Conservation (phyloP, 2,329 filamentous ascomycete genomes). For the Helminthosporium solani region DNA sequence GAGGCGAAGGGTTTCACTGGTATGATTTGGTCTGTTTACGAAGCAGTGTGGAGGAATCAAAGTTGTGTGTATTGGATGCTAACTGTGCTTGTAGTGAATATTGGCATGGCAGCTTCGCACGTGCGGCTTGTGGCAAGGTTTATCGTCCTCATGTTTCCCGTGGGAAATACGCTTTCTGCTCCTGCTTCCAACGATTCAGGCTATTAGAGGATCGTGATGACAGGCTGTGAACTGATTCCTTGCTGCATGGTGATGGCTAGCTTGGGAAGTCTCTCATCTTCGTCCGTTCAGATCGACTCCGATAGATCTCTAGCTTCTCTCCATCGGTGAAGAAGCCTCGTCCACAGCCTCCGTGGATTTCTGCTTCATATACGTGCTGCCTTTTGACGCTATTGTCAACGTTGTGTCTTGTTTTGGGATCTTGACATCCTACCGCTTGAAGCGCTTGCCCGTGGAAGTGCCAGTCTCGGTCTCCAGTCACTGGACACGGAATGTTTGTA, state of each 20-base stretch:
- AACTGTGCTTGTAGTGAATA: constrained; percentile 35
- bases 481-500: constrained; percentile 4
- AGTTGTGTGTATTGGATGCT: constrained; percentile 44
- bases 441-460: not conserved
- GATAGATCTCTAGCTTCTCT: not conserved
- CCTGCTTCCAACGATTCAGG: constrained; percentile 32
- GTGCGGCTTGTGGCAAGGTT: constrained; percentile 42
- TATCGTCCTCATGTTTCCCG: constrained; percentile 43
- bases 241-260: constrained; percentile 44
- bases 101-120: constrained; percentile 32
- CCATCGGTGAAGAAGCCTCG: not conserved
- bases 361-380: constrained; percentile 6
- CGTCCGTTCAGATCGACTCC: constrained; percentile 20
- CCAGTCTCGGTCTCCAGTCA: not conserved
- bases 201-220: constrained; percentile 49
- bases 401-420: constrained; percentile 3
- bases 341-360: constrained; percentile 1
- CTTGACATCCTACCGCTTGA: constrained; percentile 3
- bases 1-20: constrained; percentile 49
- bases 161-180: constrained; percentile 29
- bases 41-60: constrained; percentile 54
- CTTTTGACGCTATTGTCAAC: constrained; percentile 1
- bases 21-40: constrained; percentile 51
- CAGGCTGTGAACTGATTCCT: constrained; percentile 38
- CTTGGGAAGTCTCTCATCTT: constrained; percentile 13